Evolutionary conservation across 805 yeast species (phyloP).

Genomic region (Barnettozyma siamensis): DNA sequence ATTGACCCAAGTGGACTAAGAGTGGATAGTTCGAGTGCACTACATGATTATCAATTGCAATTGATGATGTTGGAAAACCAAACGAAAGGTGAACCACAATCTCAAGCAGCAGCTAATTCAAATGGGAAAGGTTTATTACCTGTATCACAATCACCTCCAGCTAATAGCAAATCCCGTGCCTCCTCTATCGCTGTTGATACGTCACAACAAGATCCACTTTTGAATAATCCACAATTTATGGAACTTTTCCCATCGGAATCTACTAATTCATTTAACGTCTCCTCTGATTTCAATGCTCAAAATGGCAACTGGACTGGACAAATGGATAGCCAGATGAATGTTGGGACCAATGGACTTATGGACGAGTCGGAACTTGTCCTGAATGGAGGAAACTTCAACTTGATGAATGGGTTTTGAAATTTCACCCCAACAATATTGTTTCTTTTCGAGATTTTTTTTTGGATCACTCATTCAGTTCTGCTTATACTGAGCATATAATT

Average conservation of each 20-base stretch:
- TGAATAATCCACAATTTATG: constrained; percentile 13
- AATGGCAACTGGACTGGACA: constrained; percentile 1
- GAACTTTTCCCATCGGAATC: constrained; percentile 20
- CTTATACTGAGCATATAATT: too few relatives aligned
- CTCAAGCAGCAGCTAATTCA: background rate
- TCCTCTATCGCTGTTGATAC: constrained; percentile 22
- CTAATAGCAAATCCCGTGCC: constrained; percentile 7
- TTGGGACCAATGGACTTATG: background rate
- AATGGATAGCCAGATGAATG: background rate
- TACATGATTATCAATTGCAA: constrained; percentile 80
- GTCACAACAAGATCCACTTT: constrained; percentile 22
- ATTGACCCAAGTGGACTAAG: constrained; percentile 14
- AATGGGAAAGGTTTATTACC: constrained; percentile 1
- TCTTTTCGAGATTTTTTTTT: background rate
- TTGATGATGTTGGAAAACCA: constrained; percentile 70
- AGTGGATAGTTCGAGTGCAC: constrained; percentile 37
- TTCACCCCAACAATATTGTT: background rate
- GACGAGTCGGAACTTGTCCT: constrained; percentile 11
- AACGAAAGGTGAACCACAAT: constrained; percentile 37
- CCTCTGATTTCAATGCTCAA: constrained; percentile 1
- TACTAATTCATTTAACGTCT: constrained; percentile 1
- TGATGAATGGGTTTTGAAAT: constrained; percentile 13
- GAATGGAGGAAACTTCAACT: constrained; percentile 6
- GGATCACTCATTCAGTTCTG: too few relatives aligned
- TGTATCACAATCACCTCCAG: background rate